These are phyloP conservation scores for Streptanthus diversifolius DNA, from an alignment of 345 rosid genomes.

Conservation along the genomic window DNA sequence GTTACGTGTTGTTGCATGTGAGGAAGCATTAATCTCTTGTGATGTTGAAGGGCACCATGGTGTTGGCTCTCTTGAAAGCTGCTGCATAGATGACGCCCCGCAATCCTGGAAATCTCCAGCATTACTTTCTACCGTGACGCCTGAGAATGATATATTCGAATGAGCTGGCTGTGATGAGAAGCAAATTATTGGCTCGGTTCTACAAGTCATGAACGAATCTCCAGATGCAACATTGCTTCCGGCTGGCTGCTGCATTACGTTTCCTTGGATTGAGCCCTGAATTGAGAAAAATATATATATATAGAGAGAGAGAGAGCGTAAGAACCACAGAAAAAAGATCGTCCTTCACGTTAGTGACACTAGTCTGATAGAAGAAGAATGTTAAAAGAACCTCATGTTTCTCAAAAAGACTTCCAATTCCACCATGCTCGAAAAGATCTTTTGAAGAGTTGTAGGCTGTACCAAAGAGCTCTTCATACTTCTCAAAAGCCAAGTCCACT, in stretches of 20 bases:
- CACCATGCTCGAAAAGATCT: slow-evolving; percentile 80
- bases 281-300: not conserved
- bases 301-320: not conserved
- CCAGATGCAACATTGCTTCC: slow-evolving; percentile 76
- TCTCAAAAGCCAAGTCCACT: slow-evolving; percentile 71
- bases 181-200: slow-evolving; percentile 74
- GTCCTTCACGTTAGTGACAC: not conserved
- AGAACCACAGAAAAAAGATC: not conserved
- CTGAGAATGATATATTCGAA: slow-evolving; percentile 78
- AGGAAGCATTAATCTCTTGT: slow-evolving; percentile 47
- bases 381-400: slow-evolving; percentile 36
- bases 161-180: slow-evolving; percentile 49
- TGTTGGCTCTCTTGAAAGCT: slow-evolving; percentile 65
- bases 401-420: slow-evolving; percentile 78
- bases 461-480: slow-evolving; percentile 93
- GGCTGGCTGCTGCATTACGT: slow-evolving; percentile 56
- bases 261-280: slow-evolving; percentile 38
- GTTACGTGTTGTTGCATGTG: slow-evolving; percentile 56
- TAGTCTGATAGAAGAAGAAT: not conserved
- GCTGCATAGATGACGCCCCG: slow-evolving; percentile 59
- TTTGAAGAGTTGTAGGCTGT: slow-evolving; percentile 67
- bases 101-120: slow-evolving; percentile 82
- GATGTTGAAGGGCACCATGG: slow-evolving; percentile 71
- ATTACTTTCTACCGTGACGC: slow-evolving; percentile 64
- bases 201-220: slow-evolving; percentile 72